Evolutionary conservation across 768 basidiomycete species (phyloP).

Genomic region (Cystofilobasidium bisporidii): DNA sequence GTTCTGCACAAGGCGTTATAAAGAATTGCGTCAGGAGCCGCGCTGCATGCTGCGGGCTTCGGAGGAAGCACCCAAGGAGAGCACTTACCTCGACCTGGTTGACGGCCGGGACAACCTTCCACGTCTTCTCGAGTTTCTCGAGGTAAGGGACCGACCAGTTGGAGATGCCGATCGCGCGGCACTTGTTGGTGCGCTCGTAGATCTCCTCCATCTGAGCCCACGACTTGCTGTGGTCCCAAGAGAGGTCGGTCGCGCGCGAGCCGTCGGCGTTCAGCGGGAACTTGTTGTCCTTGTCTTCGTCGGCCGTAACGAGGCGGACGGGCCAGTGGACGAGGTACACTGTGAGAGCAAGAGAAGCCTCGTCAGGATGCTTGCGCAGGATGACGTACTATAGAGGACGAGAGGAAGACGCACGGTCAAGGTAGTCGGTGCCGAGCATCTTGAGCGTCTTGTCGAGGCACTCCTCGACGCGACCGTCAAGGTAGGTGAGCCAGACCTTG

Average conservation of each 20-base stretch:
- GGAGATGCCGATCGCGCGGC: conserved; percentile 55
- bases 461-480: conserved; percentile 20
- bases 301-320: conserved; percentile 24
- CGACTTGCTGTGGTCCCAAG: conserved; percentile 32
- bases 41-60: too few species aligned
- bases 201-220: conserved; percentile 35
- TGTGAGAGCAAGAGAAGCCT: neutral
- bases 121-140: conserved; percentile 57
- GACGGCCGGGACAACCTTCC: conserved; percentile 60
- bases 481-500: conserved; percentile 30
- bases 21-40: neutral
- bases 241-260: conserved; percentile 29
- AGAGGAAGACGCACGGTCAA: conserved; percentile 49
- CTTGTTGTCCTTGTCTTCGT: conserved; percentile 9
- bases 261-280: conserved; percentile 29
- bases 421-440: conserved; percentile 62
- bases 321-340: conserved; percentile 35
- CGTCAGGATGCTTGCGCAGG: too few species aligned
- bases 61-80: too few species aligned
- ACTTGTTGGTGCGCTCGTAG: conserved; percentile 9
- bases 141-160: conserved; percentile 62
- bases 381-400: too few species aligned
- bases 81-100: conserved; percentile 56
- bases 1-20: neutral
- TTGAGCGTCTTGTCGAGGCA: conserved; percentile 60